Evolutionary conservation across 768 basidiomycete genomes (phyloP).

Genomic region (Lactarius trivialis): DNA sequence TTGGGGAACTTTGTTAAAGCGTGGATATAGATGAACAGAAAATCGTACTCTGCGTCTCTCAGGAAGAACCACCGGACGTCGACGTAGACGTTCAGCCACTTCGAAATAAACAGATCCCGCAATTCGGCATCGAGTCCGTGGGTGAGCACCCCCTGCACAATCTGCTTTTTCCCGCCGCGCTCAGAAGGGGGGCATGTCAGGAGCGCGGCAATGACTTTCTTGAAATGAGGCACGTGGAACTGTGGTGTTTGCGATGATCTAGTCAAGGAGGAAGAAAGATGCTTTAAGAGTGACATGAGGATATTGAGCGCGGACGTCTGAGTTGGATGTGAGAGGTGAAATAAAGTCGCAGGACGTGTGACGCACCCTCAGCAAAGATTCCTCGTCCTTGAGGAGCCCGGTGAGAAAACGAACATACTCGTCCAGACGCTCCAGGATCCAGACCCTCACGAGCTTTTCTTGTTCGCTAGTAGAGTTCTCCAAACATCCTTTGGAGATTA

Average conservation of each 20-base stretch:
- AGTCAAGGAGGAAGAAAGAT: conserved; percentile 63
- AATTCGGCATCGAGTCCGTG: conserved; percentile 52
- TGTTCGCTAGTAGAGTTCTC: conserved; percentile 50
- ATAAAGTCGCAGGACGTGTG: neutral
- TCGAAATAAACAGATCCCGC: conserved; percentile 54
- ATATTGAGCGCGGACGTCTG: conserved; percentile 71
- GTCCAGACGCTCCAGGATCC: conserved; percentile 74
- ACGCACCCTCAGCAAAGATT: conserved; percentile 66
- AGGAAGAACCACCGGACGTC: conserved; percentile 90
- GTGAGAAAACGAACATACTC: conserved; percentile 63
- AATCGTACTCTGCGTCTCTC: conserved; percentile 61
- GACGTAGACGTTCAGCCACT: conserved; percentile 72
- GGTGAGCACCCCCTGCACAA: conserved; percentile 24
- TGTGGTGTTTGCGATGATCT: conserved; percentile 45
- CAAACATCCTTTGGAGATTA: conserved; percentile 53
- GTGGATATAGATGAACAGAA: neutral
- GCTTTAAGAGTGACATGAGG: conserved; percentile 67
- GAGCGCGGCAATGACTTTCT: conserved; percentile 52
- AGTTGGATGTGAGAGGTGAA: conserved; percentile 5
- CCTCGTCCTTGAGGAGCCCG: conserved; percentile 69
- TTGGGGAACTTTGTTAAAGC: conserved; percentile 27
- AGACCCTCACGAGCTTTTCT: conserved; percentile 56
- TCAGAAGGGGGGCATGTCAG: conserved; percentile 54
- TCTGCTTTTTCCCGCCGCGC: conserved; percentile 25
- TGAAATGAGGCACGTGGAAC: conserved; percentile 63